phyloP scores from a whole-genome alignment of 1,139 yeast species.

The Scheffersomyces cryptocercus region DNA sequence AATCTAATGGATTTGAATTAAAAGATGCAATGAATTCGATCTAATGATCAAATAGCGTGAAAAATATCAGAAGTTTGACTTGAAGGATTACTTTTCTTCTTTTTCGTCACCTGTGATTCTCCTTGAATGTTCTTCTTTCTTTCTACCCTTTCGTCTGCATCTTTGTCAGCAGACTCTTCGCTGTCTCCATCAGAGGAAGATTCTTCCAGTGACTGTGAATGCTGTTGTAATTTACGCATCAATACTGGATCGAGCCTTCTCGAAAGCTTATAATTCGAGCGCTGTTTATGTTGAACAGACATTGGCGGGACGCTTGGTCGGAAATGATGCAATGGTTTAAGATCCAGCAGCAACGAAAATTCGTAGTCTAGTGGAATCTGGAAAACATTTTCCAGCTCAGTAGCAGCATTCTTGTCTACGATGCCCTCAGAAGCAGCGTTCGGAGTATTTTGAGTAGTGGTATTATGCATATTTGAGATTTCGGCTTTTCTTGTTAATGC shows the following conservation, averaged over 20 bases:
- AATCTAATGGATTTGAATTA: too few relatives aligned
- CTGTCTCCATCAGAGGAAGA: constrained; percentile 2
- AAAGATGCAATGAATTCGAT: too few relatives aligned
- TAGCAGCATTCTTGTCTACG: constrained; percentile 2
- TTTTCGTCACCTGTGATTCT: neutral
- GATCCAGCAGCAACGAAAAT: constrained; percentile 34
- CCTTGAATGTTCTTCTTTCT: constrained; percentile 9
- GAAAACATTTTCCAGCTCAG: constrained; percentile 7
- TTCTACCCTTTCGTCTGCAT: constrained; percentile 7
- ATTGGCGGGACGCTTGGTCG: constrained; percentile 49
- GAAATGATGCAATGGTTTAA: constrained; percentile 38
- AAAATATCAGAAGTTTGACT: too few relatives aligned
- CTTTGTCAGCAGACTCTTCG: constrained; percentile 4
- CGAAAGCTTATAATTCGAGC: neutral
- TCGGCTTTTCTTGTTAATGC: constrained; percentile 51
- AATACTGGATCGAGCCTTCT: neutral
- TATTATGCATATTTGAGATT: constrained; percentile 26
- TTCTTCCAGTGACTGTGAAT: neutral
- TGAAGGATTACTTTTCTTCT: neutral
- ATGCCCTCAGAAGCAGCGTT: neutral
- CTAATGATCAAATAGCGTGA: too few relatives aligned
- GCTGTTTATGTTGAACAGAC: constrained; percentile 31
- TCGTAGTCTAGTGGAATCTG: constrained; percentile 37
- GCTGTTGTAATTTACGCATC: constrained; percentile 1
- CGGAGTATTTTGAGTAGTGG: constrained; percentile 1